Conservation (phyloP, 2,329 filamentous ascomycete species). For the Knufia fluminis region DNA sequence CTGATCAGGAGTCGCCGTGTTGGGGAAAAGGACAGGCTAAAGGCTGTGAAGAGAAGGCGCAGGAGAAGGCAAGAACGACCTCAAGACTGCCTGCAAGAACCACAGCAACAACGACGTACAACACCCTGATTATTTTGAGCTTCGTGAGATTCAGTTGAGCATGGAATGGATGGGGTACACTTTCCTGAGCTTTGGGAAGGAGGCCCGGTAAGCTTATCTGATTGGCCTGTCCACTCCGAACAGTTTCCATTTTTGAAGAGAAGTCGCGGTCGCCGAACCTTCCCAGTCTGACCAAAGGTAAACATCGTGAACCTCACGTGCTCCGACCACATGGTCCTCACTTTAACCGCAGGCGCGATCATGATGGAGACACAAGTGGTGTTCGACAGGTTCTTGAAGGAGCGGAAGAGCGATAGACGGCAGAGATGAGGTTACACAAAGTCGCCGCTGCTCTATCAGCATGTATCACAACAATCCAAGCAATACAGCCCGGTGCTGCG, state of each 20-base stretch:
- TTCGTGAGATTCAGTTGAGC: slow-evolving; percentile 9
- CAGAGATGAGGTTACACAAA: not conserved
- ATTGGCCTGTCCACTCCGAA: not conserved
- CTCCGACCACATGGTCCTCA: not conserved
- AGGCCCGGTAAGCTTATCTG: not conserved
- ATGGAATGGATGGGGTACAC: slow-evolving; percentile 3
- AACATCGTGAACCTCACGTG: not conserved
- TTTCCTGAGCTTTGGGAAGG: not conserved
- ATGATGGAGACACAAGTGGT: too few species aligned
- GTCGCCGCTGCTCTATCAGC: not conserved
- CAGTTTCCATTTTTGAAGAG: slow-evolving; percentile 6
- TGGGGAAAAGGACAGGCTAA: not conserved
- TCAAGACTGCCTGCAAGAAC: not conserved
- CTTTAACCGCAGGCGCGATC: not conserved
- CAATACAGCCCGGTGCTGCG: slow-evolving; percentile 71
- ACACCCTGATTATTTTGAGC: slow-evolving; percentile 1
- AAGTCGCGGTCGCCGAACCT: slow-evolving; percentile 7
- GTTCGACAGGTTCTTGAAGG: not conserved
- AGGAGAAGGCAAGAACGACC: slow-evolving; percentile 33
- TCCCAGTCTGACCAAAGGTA: not conserved
- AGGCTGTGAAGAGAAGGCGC: slow-evolving; percentile 20
- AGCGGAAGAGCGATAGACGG: not conserved
- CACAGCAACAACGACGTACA: not conserved
- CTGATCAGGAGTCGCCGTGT: not conserved
- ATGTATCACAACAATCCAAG: slow-evolving; percentile 25